Percentiles rank a stretch among this genome's conserved stretches.
Evolutionary conservation across 495 filamentous ascomycete genomes (phyloP).

Genomic region (Podospora conica): DNA sequence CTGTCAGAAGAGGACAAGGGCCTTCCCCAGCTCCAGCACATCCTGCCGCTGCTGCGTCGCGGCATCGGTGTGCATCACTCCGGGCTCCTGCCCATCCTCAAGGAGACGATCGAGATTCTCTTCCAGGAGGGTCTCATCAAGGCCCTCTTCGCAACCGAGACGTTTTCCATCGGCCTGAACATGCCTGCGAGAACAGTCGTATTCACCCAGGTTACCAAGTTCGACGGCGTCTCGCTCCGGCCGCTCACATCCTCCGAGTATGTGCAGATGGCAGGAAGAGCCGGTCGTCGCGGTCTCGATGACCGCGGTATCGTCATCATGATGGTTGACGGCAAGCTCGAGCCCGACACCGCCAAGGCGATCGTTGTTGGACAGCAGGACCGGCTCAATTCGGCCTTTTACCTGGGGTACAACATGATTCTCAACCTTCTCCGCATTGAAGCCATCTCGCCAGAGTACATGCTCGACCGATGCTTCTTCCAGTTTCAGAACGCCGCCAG

Average conservation of each 20-base stretch:
- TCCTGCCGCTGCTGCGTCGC: conserved; percentile 80
- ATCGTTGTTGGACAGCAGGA: conserved; percentile 97
- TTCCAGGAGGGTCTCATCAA: conserved; percentile 99
- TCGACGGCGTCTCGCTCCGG: conserved; percentile 72
- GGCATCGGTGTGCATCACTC: conserved; percentile 98
- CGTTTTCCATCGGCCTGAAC: conserved; percentile 96
- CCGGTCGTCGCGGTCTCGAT: conserved; percentile 92
- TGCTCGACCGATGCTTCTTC: conserved; percentile 94
- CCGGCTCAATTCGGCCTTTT: conserved; percentile 92
- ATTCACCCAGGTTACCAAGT: conserved; percentile 93
- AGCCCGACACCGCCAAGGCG: conserved; percentile 83
- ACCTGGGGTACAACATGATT: conserved; percentile 99
- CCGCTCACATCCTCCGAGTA: conserved; percentile 95
- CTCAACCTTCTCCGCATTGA: conserved; percentile 93
- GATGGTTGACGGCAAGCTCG: conserved; percentile 97
- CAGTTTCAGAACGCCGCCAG: conserved; percentile 94
- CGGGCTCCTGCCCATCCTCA: conserved; percentile 88
- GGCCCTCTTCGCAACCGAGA: conserved; percentile 95
- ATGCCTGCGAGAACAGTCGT: conserved; percentile 99
- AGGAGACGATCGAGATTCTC: conserved; percentile 97
- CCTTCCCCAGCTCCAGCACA: conserved; percentile 83
- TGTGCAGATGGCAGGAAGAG: conserved; percentile 96
- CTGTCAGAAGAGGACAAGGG: conserved; percentile 85
- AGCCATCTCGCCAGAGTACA: conserved; percentile 91
- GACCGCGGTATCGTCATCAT: conserved; percentile 98